phyloP scores from a whole-genome alignment of 2,329 filamentous ascomycete species.

The Ceratocystis albifundus region DNA sequence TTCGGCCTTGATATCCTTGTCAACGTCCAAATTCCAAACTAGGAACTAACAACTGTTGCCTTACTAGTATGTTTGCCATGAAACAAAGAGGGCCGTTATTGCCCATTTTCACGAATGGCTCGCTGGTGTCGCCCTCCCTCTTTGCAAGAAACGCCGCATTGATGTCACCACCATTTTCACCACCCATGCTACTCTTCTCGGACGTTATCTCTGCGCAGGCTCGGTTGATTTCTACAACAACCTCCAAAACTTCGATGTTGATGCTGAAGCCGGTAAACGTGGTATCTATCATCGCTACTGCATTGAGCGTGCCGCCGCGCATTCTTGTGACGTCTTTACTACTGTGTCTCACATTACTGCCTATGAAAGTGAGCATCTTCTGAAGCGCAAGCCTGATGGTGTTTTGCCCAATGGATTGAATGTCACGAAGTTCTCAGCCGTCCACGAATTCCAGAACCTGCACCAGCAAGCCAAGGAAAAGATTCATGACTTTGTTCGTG shows the following conservation, averaged over 20 bases:
- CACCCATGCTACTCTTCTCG: constrained; percentile 82
- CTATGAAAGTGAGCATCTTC: constrained; percentile 91
- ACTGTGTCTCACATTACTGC: constrained; percentile 98
- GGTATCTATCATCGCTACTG: constrained; percentile 98
- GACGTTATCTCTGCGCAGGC: constrained; percentile 90
- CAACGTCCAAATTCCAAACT: constrained; percentile 21
- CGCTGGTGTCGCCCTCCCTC: constrained; percentile 79
- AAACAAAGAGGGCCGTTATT: constrained; percentile 83
- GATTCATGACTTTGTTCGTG: constrained; percentile 95
- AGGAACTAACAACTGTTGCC: background rate
- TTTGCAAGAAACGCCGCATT: constrained; percentile 87
- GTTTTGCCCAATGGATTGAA: constrained; percentile 95
- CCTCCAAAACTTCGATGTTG: constrained; percentile 90
- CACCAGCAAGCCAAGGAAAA: constrained; percentile 95
- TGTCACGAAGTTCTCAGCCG: constrained; percentile 95
- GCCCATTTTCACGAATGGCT: constrained; percentile 99
- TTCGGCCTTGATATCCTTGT: background rate
- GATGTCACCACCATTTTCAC: constrained; percentile 98
- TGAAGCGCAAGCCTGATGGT: constrained; percentile 95
- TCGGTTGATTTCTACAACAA: constrained; percentile 99
- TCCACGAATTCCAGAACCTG: constrained; percentile 97
- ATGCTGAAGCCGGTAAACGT: constrained; percentile 91
- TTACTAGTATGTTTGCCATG: constrained; percentile 75
- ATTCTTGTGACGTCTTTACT: constrained; percentile 91
- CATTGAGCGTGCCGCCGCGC: constrained; percentile 86